Evolutionary conservation across 2,329 filamentous ascomycete species (phyloP).

Genomic region (Aspergillaceae sp.): DNA sequence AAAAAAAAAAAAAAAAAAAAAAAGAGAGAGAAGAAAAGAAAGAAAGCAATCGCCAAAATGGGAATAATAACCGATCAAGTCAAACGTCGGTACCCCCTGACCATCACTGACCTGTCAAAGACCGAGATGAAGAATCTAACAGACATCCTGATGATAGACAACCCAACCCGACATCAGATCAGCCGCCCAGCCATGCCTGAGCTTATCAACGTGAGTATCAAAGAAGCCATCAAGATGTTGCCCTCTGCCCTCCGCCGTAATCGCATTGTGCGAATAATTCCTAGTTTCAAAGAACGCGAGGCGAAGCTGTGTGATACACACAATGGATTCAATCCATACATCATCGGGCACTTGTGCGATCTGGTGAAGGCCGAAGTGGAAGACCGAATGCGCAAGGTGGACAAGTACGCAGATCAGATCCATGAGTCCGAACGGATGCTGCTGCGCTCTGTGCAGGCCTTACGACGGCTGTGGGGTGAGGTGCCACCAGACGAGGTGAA

Average conservation of each 20-base stretch:
- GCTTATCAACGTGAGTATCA: constrained; percentile 1
- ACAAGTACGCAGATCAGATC: constrained; percentile 11
- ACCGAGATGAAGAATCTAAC: constrained; percentile 16
- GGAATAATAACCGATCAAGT: neutral
- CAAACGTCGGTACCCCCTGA: constrained; percentile 8
- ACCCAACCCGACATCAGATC: neutral
- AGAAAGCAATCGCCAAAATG: neutral
- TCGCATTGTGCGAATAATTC: constrained; percentile 8
- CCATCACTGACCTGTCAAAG: constrained; percentile 12
- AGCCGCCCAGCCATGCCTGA: neutral
- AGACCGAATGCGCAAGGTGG: constrained; percentile 12
- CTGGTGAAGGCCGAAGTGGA: constrained; percentile 19
- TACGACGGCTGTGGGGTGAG: constrained; percentile 25
- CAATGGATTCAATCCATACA: constrained; percentile 14
- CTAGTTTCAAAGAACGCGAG: constrained; percentile 10
- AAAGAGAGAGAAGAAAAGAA: neutral
- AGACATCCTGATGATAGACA: constrained; percentile 14
- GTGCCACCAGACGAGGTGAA: constrained; percentile 3
- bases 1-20: neutral
- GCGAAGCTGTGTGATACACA: constrained; percentile 16
- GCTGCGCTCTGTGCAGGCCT: constrained; percentile 13
- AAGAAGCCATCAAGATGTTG: constrained; percentile 6
- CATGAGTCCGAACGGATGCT: constrained; percentile 7
- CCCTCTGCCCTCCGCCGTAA: constrained; percentile 5
- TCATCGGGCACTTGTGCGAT: constrained; percentile 12